Percentiles rank a stretch among this genome's conserved stretches.
Conservation (phyloP, 352 stramenopile genomes). For the Phytophthora ramorum region DNA sequence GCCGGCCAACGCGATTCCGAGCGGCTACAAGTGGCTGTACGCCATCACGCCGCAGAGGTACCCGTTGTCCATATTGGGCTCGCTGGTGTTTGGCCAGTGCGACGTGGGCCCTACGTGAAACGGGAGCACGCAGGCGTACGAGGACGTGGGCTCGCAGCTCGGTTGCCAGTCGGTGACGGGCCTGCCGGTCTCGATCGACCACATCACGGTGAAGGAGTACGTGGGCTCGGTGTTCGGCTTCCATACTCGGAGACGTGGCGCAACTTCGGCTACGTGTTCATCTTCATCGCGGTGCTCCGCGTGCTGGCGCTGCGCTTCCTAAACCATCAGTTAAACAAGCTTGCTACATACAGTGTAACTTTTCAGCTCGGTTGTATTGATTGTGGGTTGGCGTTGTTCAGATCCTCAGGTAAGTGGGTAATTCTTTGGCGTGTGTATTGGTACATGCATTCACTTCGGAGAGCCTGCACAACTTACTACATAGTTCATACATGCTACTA, state of each 20-base stretch:
- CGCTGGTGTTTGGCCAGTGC: slow-evolving; percentile 37
- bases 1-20: too few relatives aligned
- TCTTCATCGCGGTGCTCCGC: background rate
- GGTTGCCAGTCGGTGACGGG: slow-evolving; percentile 23
- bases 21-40: too few relatives aligned
- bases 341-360: too few relatives aligned
- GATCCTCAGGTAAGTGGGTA: too few relatives aligned
- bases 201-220: slow-evolving; percentile 24
- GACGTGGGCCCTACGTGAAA: slow-evolving; percentile 32
- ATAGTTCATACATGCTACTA: too few relatives aligned
- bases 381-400: too few relatives aligned
- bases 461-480: too few relatives aligned
- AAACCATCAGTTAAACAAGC: background rate
- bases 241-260: slow-evolving; percentile 41
- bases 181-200: slow-evolving; percentile 21
- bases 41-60: slow-evolving; percentile 39
- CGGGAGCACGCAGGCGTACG: slow-evolving; percentile 27
- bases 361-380: too few relatives aligned
- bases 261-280: slow-evolving; percentile 38
- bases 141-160: slow-evolving; percentile 24
- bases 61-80: slow-evolving; percentile 22
- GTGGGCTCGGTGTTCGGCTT: slow-evolving; percentile 34
- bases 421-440: too few relatives aligned
- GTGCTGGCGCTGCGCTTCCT: background rate
- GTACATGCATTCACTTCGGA: too few relatives aligned